A percentile compares a stretch with the other conserved stretches of the same genome.
Evolutionary conservation across 805 yeast genomes (phyloP).

Genomic region (Candida methanosorbosa): DNA sequence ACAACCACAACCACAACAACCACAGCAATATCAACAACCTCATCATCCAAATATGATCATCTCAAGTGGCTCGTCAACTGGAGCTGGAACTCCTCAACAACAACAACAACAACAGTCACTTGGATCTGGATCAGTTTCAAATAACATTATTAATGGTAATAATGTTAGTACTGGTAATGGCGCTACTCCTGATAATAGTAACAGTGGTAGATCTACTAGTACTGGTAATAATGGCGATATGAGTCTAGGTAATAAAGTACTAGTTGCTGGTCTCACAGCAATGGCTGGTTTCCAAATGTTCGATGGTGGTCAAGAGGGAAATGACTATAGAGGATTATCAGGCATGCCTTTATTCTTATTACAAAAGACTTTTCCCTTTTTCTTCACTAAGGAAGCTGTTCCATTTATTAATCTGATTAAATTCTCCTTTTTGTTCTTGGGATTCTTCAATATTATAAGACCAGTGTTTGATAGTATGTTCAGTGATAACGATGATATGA

Average conservation of each 20-base stretch:
- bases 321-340: slow-evolving; percentile 15
- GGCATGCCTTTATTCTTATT: slow-evolving; percentile 17
- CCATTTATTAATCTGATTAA: slow-evolving; percentile 6
- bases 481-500: too few relatives aligned
- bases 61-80: too few relatives aligned
- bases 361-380: slow-evolving; percentile 13
- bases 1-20: slow-evolving; percentile 3
- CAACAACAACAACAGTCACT: slow-evolving; percentile 3
- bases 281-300: slow-evolving; percentile 23
- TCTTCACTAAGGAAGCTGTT: slow-evolving; percentile 9
- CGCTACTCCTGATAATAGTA: not conserved
- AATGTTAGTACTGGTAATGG: not conserved
- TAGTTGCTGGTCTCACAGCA: slow-evolving; percentile 27
- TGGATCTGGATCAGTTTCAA: not conserved
- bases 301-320: not conserved
- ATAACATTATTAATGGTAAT: not conserved
- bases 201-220: too few relatives aligned
- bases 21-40: slow-evolving; percentile 1
- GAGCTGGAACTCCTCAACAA: not conserved
- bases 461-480: slow-evolving; percentile 3
- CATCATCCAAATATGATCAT: not conserved
- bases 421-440: slow-evolving; percentile 12
- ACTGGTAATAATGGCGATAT: not conserved
- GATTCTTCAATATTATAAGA: slow-evolving; percentile 12
- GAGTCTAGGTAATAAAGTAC: slow-evolving; percentile 17